Conservation (phyloP, 2,329 filamentous ascomycete genomes). For the Sclerotinia sclerotiorum region DNA sequence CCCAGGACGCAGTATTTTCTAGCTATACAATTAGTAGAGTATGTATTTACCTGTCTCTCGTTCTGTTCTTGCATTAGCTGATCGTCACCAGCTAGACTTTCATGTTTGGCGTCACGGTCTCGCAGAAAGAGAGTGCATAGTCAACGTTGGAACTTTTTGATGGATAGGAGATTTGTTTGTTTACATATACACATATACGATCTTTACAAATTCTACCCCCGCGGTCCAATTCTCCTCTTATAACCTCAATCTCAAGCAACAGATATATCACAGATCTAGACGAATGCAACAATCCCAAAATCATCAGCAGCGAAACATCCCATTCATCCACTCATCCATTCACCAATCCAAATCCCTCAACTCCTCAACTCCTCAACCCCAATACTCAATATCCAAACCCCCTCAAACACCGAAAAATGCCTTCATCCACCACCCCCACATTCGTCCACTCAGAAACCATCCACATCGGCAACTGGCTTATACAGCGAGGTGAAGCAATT, state of each 20-base stretch:
- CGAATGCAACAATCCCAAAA: too few species aligned
- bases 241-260: not conserved
- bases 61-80: not conserved
- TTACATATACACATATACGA: too few species aligned
- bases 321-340: too few species aligned
- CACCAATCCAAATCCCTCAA: too few species aligned
- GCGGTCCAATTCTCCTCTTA: not conserved
- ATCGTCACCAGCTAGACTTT: not conserved
- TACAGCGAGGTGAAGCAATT: not conserved
- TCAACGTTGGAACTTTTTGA: not conserved
- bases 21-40: not conserved
- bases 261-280: not conserved
- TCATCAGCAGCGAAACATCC: too few species aligned
- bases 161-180: not conserved
- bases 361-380: too few species aligned
- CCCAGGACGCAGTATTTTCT: not conserved
- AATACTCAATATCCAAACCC: too few species aligned
- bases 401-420: too few species aligned
- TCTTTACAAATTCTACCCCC: not conserved
- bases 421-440: too few species aligned
- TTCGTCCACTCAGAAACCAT: too few species aligned
- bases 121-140: not conserved
- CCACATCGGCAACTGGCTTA: not conserved
- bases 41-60: not conserved
- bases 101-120: not conserved